Evolutionary conservation across 768 basidiomycete genomes (phyloP).

Genomic region (Serendipita vermifera): DNA sequence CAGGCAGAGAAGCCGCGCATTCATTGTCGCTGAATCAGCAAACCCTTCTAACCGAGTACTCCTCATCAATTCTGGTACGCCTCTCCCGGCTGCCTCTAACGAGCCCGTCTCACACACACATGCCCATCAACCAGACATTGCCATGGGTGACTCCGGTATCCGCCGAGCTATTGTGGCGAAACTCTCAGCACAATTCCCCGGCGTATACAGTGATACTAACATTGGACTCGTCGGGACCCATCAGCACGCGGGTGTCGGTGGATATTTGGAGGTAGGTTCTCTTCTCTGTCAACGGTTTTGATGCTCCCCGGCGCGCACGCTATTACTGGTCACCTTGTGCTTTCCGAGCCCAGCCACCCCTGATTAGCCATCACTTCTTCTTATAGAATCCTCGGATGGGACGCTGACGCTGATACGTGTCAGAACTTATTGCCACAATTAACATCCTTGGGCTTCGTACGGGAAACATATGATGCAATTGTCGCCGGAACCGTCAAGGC

Average conservation of each 20-base stretch:
- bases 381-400: no score
- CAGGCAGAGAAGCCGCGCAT: slow-evolving; percentile 55
- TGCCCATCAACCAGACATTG: slow-evolving; percentile 40
- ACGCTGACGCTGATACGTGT: no score
- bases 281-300: no score
- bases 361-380: no score
- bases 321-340: no score
- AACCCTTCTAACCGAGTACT: slow-evolving; percentile 47
- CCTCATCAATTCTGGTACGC: slow-evolving; percentile 60
- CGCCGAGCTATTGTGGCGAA: slow-evolving; percentile 52
- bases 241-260: slow-evolving; percentile 60
- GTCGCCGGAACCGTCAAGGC: slow-evolving; percentile 55
- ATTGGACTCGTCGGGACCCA: slow-evolving; percentile 67
- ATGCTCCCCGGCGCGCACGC: no score
- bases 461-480: slow-evolving; percentile 58
- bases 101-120: neutral
- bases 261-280: slow-evolving; percentile 41
- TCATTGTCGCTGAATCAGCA: slow-evolving; percentile 53
- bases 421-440: slow-evolving; percentile 67
- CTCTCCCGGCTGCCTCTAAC: no score
- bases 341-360: no score
- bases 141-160: slow-evolving; percentile 68
- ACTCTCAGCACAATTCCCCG: slow-evolving; percentile 44
- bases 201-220: slow-evolving; percentile 55
- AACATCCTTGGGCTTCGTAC: slow-evolving; percentile 60